Base-by-base conservation (phyloP, 2,329 filamentous ascomycete genomes). In the Pezicula carpinea region DNA sequence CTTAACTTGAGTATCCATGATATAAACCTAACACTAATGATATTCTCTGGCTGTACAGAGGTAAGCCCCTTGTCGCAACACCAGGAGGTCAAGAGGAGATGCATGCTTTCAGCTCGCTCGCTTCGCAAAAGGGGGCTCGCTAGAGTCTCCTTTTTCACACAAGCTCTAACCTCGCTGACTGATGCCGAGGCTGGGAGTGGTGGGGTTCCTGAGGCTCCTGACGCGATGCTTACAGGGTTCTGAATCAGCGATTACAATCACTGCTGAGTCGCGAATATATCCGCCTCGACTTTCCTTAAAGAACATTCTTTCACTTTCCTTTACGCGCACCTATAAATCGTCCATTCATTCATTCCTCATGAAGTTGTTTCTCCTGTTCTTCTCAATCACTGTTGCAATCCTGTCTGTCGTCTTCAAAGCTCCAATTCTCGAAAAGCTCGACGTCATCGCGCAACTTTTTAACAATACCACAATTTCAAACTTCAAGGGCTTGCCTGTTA, bases 321-420 rank as follows among this genome's bases (percentile, higher is more conserved):
- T 21, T 17, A 3, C 8, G 14, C 22, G 22, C 43, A 44, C 46
- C 44, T 56, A 60, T 55, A 58, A 52, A 48, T 43, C 39, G 29
- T 22, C 19, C 26, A 46, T 22, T 32, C 26, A 46, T 22, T 32
- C 21, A 14, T 46, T 55, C 44, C 50, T 52, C 33, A 64, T 63
- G 59, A 62, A 49, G 55, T 40, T 59, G 35, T 45, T 59, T 43
- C 35, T 63, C 4, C 22, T 61, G 10, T 22, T 59, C 17, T 53
- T 57, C 32, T 59, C 60, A 22, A 53, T 57, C 35, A 49, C 38
- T 10, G 44, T 60, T 46, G 61, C 60, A 51, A 43, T 59, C 23
- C 46, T 60, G 14, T 57, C 59, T 29, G 48, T 61, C 43, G 39
- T 48, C 40, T 62, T 54, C 51, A 57, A 53, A 53, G 53, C 57